Evolutionary conservation across 176 grass and related monocot genomes (phyloP).

Genomic region (Musa beccarii): DNA sequence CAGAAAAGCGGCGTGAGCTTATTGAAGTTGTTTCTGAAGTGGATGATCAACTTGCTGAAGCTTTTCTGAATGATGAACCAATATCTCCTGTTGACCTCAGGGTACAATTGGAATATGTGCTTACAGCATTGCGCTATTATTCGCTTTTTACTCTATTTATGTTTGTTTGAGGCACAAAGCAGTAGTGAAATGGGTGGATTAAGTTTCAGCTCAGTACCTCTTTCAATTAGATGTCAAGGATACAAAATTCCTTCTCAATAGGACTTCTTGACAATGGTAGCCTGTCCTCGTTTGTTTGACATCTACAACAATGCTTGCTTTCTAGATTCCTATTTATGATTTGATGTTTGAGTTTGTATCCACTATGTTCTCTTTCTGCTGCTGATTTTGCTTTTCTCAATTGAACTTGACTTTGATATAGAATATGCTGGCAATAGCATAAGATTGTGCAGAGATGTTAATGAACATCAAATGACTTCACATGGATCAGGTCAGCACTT

Average conservation of each 20-base stretch:
- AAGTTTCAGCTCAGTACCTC: background rate
- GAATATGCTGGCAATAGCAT: too few species aligned
- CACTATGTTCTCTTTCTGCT: too few species aligned
- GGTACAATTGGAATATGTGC: conserved; percentile 28
- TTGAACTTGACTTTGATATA: too few species aligned
- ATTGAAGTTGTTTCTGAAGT: conserved; percentile 98
- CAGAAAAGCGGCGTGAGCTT: conserved; percentile 80
- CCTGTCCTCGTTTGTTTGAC: background rate
- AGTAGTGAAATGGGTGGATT: background rate
- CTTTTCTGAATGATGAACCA: conserved; percentile 92
- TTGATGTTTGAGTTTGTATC: too few species aligned
- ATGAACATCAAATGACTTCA: too few species aligned
- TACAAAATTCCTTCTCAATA: too few species aligned
- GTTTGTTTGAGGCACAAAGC: background rate
- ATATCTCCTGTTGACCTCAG: conserved; percentile 66
- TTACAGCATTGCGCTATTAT: background rate
- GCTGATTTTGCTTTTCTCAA: too few species aligned
- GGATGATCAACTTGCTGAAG: conserved; percentile 92
- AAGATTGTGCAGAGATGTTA: too few species aligned
- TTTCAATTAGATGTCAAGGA: background rate
- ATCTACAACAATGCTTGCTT: background rate
- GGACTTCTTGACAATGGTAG: background rate
- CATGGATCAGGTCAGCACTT: too few species aligned
- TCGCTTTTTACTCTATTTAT: background rate
- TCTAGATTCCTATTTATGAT: too few species aligned